These are phyloP conservation scores for Debaryomyces maramus DNA, from an alignment of 805 yeast genomes.

Conservation along the genomic window DNA sequence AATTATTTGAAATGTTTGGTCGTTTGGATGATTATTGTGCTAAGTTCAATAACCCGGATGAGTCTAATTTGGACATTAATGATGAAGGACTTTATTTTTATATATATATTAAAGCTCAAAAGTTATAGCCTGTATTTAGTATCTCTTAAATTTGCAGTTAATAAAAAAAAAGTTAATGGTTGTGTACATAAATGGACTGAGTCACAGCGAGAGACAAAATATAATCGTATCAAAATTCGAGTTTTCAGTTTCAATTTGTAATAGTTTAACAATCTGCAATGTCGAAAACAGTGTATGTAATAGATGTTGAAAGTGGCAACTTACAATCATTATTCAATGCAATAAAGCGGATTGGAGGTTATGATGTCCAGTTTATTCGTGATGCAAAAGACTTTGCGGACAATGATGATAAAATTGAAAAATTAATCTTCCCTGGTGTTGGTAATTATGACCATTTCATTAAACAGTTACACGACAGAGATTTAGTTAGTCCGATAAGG, in stretches of 20 bases:
- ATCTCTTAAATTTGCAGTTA: neutral
- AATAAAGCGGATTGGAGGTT: conserved; percentile 68
- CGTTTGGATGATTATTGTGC: conserved; percentile 27
- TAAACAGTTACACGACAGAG: conserved; percentile 58
- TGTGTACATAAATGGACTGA: neutral
- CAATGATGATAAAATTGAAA: conserved; percentile 44
- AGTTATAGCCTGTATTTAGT: conserved; percentile 7
- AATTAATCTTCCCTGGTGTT: conserved; percentile 89
- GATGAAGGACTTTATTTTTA: conserved; percentile 21
- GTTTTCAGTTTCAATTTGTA: neutral
- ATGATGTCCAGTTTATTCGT: conserved; percentile 60
- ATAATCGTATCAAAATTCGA: neutral
- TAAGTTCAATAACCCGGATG: conserved; percentile 14
- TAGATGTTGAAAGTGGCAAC: conserved; percentile 94
- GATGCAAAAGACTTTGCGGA: conserved; percentile 54
- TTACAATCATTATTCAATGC: conserved; percentile 88
- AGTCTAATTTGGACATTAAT: conserved; percentile 7
- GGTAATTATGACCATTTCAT: conserved; percentile 97
- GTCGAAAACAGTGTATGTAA: conserved; percentile 56
- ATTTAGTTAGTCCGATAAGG: conserved; percentile 64
- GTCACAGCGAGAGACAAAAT: neutral
- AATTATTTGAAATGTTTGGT: conserved; percentile 35
- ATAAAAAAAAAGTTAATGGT: neutral
- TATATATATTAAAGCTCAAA: conserved; percentile 27
- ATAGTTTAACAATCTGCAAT: too few relatives aligned